Percentiles rank a stretch among this genome's conserved stretches.
Conservation (phyloP, 441 rosid genomes). For the Sinapis alba region DNA sequence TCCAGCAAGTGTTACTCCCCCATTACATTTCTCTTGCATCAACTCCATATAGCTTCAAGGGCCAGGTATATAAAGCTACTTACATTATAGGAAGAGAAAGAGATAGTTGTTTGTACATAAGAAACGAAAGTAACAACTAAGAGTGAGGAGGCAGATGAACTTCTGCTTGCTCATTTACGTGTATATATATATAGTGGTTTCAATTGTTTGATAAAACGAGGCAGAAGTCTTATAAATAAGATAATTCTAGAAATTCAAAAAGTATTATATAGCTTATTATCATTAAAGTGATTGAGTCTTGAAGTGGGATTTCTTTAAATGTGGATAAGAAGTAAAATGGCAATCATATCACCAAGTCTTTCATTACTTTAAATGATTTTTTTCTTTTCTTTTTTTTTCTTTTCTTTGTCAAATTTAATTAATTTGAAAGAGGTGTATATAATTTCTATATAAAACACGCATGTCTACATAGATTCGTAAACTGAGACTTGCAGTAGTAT, state of each 20-base stretch:
- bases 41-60: slow-evolving; percentile 1
- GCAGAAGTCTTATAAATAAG: slow-evolving; percentile 20
- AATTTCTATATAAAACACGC: slow-evolving; percentile 12
- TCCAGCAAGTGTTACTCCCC: slow-evolving; percentile 89
- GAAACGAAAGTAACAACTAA: neutral
- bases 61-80: no score
- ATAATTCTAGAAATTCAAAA: neutral
- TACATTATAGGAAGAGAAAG: neutral
- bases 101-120: neutral
- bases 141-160: slow-evolving; percentile 30
- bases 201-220: slow-evolving; percentile 38
- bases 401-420: neutral
- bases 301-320: slow-evolving; percentile 67
- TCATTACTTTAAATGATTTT: slow-evolving; percentile 22
- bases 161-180: slow-evolving; percentile 42
- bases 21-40: slow-evolving; percentile 29
- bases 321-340: slow-evolving; percentile 38
- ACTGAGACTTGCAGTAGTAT: slow-evolving; percentile 1
- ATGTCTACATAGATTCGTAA: slow-evolving; percentile 16
- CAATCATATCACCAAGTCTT: slow-evolving; percentile 41
- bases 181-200: slow-evolving; percentile 29
- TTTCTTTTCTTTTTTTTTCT: no score
- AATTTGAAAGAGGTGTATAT: neutral
- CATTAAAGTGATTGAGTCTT: slow-evolving; percentile 60
- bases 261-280: neutral